Conservation (phyloP, 495 filamentous ascomycete species). For the Podospora pseudopauciseta region DNA sequence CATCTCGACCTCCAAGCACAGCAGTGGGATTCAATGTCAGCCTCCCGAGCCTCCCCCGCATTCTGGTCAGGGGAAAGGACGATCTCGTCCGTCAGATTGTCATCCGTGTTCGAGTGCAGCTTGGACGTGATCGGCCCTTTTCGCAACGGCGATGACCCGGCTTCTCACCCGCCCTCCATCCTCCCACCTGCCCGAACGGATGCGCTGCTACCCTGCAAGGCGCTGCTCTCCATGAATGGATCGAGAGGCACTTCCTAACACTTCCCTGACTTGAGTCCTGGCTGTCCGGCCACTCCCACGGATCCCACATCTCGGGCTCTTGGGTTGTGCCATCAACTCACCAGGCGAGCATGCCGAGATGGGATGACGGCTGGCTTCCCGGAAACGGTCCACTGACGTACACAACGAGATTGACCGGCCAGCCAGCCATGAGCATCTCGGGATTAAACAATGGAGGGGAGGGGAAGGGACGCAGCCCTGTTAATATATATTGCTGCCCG, state of each 20-base stretch:
- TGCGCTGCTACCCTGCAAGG: conserved; percentile 13
- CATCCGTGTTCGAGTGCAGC: background rate
- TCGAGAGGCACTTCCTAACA: background rate
- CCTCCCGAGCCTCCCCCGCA: background rate
- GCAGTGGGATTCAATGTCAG: no score
- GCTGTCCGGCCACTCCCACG: background rate
- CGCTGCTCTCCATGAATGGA: background rate
- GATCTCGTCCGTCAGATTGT: background rate
- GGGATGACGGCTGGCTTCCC: background rate
- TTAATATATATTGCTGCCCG: conserved; percentile 7
- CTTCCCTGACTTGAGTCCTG: background rate
- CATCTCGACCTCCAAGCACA: background rate
- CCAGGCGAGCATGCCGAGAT: conserved; percentile 3
- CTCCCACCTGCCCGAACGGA: background rate
- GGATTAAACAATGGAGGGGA: background rate
- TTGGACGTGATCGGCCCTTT: conserved; percentile 20
- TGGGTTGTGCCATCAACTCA: background rate
- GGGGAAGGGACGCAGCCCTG: background rate
- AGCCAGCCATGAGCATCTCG: background rate
- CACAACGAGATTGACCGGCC: background rate
- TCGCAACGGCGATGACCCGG: conserved; percentile 4
- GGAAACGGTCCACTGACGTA: conserved; percentile 5
- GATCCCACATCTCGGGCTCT: background rate
- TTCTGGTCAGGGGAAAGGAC: background rate
- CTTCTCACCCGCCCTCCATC: background rate